Base-by-base conservation (phyloP, 129 eudicot genomes). In the Heracleum sosnowskyi region DNA sequence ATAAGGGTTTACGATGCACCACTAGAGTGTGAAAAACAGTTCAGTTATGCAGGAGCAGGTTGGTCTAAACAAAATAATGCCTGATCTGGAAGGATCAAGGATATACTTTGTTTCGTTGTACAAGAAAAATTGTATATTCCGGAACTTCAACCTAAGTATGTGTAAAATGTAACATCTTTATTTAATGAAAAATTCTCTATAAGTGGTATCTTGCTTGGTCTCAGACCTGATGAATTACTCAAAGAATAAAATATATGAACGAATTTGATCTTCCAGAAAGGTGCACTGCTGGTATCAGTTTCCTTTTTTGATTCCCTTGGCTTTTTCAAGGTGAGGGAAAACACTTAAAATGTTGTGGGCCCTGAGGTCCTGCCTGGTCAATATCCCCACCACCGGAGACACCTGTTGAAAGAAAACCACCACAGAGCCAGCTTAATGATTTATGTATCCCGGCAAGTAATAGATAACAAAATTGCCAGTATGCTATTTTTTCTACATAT, bases 301-400 rank as follows among this genome's bases (percentile, higher is more conserved):
- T 78, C 84, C 81, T 76, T 85, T 81, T 71, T 80, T 76, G 73
- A 83, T 39, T 69, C 77, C 87, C 72, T 77, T 77, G 74, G 90
- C 72, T 35, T 81, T 86, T 60, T 84, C 83, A 47, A 89, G 79
- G 77, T 85, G 85, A 45, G 93, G 91, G 78, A 89, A 86, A 16
- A 81, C 89, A 75, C 72, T 87, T 72, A 84, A 77, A 44, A 95
- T 95, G 86, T 95, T 90, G 83, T 91, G 94, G 46, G 92, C 90
- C 80, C 89, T 88, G 85, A 91, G 82, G 80, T 91, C 97, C 83
- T 94, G 96, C 86, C 98, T 91, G 77, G 98, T 91, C 84, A 94
- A 84, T 77, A 94, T 89, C 79, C 98, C 98, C 74, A 90, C 85
- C 79, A 94, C 86, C 40, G 97, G 97, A 47, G 83, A 84, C 76